Conservation (phyloP, 768 basidiomycete genomes). For the Leccinum variicolor region DNA sequence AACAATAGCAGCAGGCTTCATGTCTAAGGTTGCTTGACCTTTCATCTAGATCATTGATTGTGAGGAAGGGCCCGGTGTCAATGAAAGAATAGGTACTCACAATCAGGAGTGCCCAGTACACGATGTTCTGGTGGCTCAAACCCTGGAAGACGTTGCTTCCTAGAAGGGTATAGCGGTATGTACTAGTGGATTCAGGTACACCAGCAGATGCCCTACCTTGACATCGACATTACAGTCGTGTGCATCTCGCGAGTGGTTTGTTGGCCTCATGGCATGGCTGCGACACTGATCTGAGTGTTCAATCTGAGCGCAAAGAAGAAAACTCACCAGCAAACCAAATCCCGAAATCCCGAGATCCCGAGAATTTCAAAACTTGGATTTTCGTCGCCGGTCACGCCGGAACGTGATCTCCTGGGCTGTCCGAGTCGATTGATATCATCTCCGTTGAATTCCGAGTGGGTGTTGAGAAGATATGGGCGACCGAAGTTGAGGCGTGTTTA, state of each 20-base stretch:
- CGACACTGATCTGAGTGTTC: background rate
- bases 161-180: no score
- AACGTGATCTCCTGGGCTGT: background rate
- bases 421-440: background rate
- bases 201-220: no score
- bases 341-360: background rate
- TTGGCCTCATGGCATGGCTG: background rate
- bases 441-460: background rate
- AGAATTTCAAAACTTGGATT: background rate
- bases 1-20: no score
- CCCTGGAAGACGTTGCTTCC: no score
- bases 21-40: no score
- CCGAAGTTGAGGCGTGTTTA: background rate
- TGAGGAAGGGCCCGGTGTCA: no score
- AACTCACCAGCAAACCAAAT: background rate
- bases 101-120: no score
- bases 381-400: background rate
- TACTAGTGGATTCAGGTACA: no score
- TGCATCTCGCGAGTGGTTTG: background rate
- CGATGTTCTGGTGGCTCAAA: no score
- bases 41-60: no score
- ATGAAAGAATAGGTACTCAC: no score
- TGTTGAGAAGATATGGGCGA: background rate
- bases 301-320: background rate
- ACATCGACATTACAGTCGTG: no score